Base-by-base conservation (phyloP, 176 grass and related monocot genomes). In the Eragrostis curvula region DNA sequence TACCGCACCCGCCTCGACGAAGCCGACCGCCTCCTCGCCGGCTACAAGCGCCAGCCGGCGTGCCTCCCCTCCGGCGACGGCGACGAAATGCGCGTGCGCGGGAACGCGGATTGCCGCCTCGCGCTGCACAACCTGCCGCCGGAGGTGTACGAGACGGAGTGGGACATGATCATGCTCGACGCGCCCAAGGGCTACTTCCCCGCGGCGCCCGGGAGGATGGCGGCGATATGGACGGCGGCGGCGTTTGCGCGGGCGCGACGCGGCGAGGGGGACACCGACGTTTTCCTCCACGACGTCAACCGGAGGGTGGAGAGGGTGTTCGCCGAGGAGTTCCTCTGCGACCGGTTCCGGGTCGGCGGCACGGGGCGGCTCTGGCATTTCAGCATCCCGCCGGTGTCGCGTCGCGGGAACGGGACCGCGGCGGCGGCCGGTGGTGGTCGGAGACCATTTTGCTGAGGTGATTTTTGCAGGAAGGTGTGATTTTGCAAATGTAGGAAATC, bases 151-250 rank as follows among this genome's bases (percentile, higher is more conserved):
- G 88, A 91, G 29, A 79, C 59, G 12, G 90, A 88, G 81, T 97
- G 94, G 94, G 94, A 97, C 75, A 88, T 92, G 83, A 14, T 94
- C 47, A 84, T 97, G 88, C 24, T 97, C 61, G 94, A 97, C 58
- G 94, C 91, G 30, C 94, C 94, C 21, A 94, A 89, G 68, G 91
- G 94, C 3, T 92, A 86, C 81, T 91, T 85, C 67, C 57, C 87
- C 0, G 29, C 89, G 20, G 87, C 92, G 72, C 91, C 91, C 0
- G 94, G 94, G 21, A 80, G 94, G 84, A 97, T 97, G 94, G 92
- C 89, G 15, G 94, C 91, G 42, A 92, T 94, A 17, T 97, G 87
- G 79, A 90, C 91, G 16, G 87, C 85, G 46, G 87, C 79, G 1
- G 83, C 85, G 40, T 77, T 97, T 75, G 94, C 81, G 17, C 80